Evolutionary conservation across 148 eudicot species (phyloP).

Genomic region (Talinum fruticosum): DNA sequence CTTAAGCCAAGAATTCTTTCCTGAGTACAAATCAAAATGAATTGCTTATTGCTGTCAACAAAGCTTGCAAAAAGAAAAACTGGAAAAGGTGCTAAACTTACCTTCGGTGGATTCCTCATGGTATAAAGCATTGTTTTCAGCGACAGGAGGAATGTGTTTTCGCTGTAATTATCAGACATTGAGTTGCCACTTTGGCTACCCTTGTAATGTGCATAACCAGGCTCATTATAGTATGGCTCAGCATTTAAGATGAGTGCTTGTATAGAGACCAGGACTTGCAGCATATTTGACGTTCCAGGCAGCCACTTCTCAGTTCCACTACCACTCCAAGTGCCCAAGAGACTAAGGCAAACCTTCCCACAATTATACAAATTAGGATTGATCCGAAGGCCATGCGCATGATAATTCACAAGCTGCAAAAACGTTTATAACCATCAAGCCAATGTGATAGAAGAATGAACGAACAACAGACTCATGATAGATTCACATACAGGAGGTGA

Average conservation of each 20-base stretch:
- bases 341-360: constrained; percentile 90
- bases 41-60: neutral
- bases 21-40: neutral
- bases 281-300: constrained; percentile 61
- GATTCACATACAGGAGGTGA: constrained; percentile 65
- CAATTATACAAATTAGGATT: constrained; percentile 68
- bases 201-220: constrained; percentile 41
- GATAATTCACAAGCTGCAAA: constrained; percentile 61
- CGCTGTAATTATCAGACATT: constrained; percentile 48
- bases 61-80: neutral
- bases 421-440: constrained; percentile 12
- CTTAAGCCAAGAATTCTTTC: neutral
- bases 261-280: constrained; percentile 80
- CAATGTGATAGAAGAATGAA: neutral
- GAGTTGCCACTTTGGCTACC: constrained; percentile 37
- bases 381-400: constrained; percentile 71
- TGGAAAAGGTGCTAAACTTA: constrained; percentile 9
- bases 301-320: constrained; percentile 58
- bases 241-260: constrained; percentile 81
- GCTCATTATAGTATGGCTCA: constrained; percentile 74
- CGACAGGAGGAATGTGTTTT: constrained; percentile 46
- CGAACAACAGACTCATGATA: constrained; percentile 5
- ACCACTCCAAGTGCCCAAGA: constrained; percentile 81
- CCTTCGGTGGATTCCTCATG: constrained; percentile 77
- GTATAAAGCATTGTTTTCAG: constrained; percentile 70